phyloP scores from a whole-genome alignment of 2,329 filamentous ascomycete species.

The Cordyceps pruinosa region DNA sequence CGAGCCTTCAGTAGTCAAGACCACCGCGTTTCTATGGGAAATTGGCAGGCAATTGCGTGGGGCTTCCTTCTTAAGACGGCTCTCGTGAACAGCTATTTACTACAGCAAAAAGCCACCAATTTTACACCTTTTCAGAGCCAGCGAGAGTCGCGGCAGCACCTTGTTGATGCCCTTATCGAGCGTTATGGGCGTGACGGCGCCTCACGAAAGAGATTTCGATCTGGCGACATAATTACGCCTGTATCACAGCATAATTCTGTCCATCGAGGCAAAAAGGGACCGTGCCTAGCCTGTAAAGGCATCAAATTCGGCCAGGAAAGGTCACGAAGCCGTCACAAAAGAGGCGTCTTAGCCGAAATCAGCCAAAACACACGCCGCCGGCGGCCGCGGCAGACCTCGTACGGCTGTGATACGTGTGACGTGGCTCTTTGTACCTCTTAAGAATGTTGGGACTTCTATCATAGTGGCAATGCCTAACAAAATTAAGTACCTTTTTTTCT shows the following conservation, averaged over 20 bases:
- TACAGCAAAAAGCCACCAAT: too few species aligned
- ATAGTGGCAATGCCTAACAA: not conserved
- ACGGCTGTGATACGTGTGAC: not conserved
- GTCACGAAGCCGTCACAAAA: not conserved
- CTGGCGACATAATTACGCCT: constrained; percentile 11
- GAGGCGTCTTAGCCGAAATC: not conserved
- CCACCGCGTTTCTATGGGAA: too few species aligned
- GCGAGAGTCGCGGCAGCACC: too few species aligned
- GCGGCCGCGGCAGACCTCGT: not conserved
- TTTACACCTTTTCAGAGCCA: too few species aligned
- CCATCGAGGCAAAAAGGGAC: constrained; percentile 4
- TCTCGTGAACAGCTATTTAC: too few species aligned
- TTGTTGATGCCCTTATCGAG: too few species aligned
- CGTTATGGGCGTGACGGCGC: too few species aligned
- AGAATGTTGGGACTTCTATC: not conserved
- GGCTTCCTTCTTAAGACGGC: too few species aligned
- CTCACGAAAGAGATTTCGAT: too few species aligned
- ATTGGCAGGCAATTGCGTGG: too few species aligned
- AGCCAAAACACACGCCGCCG: not conserved
- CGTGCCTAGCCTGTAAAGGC: not conserved
- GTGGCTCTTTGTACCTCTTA: not conserved
- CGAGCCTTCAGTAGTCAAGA: too few species aligned
- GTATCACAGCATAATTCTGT: constrained; percentile 11
- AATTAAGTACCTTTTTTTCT: not conserved
- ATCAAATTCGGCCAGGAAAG: not conserved